phyloP scores from a whole-genome alignment of 345 rosid genomes.

The Odontarrhena argentea region DNA sequence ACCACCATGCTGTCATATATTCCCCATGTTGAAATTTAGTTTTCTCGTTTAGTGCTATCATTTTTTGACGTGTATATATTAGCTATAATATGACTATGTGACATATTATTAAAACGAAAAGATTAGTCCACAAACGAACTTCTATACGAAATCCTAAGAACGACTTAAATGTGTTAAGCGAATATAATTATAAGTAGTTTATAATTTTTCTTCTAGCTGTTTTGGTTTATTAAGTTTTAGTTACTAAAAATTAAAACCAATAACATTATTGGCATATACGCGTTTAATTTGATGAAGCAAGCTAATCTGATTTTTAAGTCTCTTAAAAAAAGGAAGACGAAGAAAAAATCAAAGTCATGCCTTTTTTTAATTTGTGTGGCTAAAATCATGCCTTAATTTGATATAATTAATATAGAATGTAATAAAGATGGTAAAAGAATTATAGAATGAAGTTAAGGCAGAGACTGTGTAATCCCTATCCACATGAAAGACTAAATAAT shows the following conservation, averaged over 20 bases:
- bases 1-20: constrained; percentile 28
- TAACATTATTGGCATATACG: constrained; percentile 10
- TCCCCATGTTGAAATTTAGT: constrained; percentile 7
- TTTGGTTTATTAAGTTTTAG: neutral
- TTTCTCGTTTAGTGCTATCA: constrained; percentile 4
- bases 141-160: neutral
- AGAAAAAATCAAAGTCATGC: constrained; percentile 27
- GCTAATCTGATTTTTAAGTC: neutral
- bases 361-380: neutral
- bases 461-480: constrained; percentile 30
- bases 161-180: neutral
- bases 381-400: constrained; percentile 21
- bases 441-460: neutral
- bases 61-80: constrained; percentile 21
- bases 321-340: neutral
- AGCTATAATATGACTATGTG: neutral
- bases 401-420: neutral
- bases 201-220: neutral
- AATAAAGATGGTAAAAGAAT: neutral
- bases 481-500: constrained; percentile 22
- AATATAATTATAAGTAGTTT: neutral
- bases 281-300: neutral
- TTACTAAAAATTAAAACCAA: neutral
- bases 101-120: neutral
- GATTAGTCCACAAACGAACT: neutral